phyloP scores from a whole-genome alignment of 768 basidiomycete genomes.

The Neoboletus subvelutipes region DNA sequence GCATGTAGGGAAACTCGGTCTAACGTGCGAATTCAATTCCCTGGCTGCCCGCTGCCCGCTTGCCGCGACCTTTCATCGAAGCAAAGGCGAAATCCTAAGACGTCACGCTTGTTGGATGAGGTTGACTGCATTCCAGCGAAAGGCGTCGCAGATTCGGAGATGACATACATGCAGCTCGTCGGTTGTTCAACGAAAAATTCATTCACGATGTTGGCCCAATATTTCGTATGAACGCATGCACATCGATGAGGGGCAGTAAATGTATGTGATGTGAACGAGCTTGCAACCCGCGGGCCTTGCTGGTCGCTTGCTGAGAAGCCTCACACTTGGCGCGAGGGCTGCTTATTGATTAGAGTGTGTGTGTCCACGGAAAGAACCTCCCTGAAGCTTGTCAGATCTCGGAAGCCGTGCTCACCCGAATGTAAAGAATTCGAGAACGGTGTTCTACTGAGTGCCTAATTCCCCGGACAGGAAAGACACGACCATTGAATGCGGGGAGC shows the following conservation, averaged over 20 bases:
- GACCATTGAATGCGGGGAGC: conserved; percentile 2
- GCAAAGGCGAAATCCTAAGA: not conserved
- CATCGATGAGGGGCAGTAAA: conserved; percentile 8
- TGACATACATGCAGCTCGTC: conserved; percentile 4
- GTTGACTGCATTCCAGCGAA: not conserved
- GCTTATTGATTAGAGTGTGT: conserved; percentile 8
- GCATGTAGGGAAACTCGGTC: not conserved
- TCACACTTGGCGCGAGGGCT: conserved; percentile 19
- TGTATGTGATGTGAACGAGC: conserved; percentile 5
- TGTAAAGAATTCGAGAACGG: not conserved
- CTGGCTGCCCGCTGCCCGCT: conserved; percentile 20
- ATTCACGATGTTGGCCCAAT: not conserved
- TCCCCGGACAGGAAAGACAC: conserved; percentile 21
- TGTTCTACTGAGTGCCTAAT: conserved; percentile 12
- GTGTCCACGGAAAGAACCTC: conserved; percentile 15
- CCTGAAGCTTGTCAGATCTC: conserved; percentile 12
- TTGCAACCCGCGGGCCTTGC: conserved; percentile 16
- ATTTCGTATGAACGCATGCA: not conserved
- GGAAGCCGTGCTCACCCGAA: conserved; percentile 15
- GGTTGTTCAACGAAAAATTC: not conserved
- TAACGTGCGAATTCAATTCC: conserved; percentile 14
- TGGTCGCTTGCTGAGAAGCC: conserved; percentile 16
- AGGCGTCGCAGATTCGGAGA: not conserved
- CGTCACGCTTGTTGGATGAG: not conserved
- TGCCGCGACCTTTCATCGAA: conserved; percentile 2